Evolutionary conservation across 2,329 filamentous ascomycete species (phyloP).

Genomic region (Monilinia vaccinii-corymbosi): DNA sequence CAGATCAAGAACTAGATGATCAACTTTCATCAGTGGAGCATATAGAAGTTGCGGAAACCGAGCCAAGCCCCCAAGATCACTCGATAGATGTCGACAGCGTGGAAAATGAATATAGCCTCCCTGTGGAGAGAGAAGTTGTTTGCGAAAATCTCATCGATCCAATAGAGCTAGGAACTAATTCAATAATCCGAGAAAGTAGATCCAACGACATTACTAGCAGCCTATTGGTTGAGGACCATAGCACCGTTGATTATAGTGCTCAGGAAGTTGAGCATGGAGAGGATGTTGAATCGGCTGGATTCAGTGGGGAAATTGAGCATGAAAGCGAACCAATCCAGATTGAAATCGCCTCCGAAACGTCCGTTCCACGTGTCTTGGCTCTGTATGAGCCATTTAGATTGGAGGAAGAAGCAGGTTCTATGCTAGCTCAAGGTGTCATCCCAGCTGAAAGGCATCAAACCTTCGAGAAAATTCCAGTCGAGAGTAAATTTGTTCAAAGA

Average conservation of each 20-base stretch:
- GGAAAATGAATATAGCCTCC: not conserved
- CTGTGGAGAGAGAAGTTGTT: not conserved
- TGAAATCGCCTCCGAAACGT: not conserved
- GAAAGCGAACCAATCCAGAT: not conserved
- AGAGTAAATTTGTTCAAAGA: not conserved
- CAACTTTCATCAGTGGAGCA: not conserved
- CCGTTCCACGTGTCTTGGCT: too few relatives aligned
- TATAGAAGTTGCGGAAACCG: not conserved
- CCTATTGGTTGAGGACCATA: not conserved
- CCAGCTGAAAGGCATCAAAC: not conserved
- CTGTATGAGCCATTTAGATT: not conserved
- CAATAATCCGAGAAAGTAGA: not conserved
- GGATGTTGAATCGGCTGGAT: not conserved
- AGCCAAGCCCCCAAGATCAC: not conserved
- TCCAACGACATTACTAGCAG: not conserved
- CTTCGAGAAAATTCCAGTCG: not conserved
- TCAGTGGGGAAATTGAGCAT: not conserved
- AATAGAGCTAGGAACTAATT: not conserved
- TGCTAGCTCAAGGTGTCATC: not conserved
- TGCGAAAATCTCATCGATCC: fast-evolving
- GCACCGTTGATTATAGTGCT: not conserved
- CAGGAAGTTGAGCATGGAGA: not conserved
- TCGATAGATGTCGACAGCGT: fast-evolving
- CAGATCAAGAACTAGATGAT: not conserved
- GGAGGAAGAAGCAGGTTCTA: not conserved